Evolutionary conservation across 202 grass and related monocot species (phyloP).

Genomic region (Elaeis oleifera): DNA sequence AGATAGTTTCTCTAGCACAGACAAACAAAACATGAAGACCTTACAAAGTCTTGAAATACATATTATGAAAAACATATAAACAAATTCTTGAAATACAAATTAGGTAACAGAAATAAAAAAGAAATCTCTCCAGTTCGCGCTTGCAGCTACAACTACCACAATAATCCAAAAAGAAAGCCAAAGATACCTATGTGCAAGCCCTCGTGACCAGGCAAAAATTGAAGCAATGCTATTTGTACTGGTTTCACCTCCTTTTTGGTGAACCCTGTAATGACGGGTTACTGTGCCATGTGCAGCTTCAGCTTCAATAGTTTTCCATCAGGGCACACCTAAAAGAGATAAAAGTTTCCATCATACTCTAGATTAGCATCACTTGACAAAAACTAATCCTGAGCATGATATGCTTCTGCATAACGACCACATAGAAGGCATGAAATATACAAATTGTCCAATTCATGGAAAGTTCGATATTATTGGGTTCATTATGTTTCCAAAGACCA

Average conservation of each 20-base stretch:
- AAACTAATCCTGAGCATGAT: too few relatives aligned
- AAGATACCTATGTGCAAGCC: constrained; percentile 40
- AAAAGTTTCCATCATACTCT: constrained; percentile 6
- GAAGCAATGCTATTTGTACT: constrained; percentile 56
- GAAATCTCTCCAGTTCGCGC: not conserved
- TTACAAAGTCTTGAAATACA: not conserved
- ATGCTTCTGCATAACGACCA: too few relatives aligned
- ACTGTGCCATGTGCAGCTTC: constrained; percentile 57
- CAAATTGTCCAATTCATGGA: too few relatives aligned
- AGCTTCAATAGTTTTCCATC: constrained; percentile 51
- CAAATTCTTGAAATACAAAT: constrained; percentile 1
- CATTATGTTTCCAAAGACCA: too few relatives aligned
- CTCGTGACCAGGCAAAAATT: constrained; percentile 42
- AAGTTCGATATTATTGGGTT: too few relatives aligned
- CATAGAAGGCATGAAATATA: too few relatives aligned
- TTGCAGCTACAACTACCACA: not conserved
- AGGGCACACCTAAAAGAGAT: constrained; percentile 36
- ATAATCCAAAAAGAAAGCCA: not conserved
- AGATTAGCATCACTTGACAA: too few relatives aligned
- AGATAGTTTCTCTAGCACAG: too few relatives aligned
- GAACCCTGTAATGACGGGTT: constrained; percentile 47
- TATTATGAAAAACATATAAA: constrained; percentile 1
- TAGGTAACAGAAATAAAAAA: not conserved
- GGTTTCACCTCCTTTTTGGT: constrained; percentile 47
- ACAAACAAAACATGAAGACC: not conserved